Evolutionary conservation across 495 filamentous ascomycete genomes (phyloP).

Genomic region (Evernia prunastri): DNA sequence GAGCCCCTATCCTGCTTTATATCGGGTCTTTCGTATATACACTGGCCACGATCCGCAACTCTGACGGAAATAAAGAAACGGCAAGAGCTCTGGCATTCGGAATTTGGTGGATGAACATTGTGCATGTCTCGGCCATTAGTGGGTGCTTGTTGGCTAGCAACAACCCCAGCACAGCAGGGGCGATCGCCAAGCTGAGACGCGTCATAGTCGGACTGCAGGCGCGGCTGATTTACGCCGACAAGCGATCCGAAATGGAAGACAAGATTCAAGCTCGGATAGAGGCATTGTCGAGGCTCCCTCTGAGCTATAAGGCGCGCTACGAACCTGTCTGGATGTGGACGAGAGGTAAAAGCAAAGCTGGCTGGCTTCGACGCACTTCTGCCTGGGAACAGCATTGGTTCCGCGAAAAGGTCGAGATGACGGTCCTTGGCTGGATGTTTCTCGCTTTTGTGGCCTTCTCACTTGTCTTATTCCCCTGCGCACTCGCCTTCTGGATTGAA

Average conservation of each 20-base stretch:
- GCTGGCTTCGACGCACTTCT: slow-evolving; percentile 17
- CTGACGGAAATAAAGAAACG: slow-evolving; percentile 38
- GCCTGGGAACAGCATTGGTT: slow-evolving; percentile 23
- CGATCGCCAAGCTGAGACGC: slow-evolving; percentile 11
- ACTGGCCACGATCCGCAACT: slow-evolving; percentile 33
- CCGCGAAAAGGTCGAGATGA: slow-evolving; percentile 19
- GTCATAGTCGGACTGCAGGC: neutral
- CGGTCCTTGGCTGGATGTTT: slow-evolving; percentile 28
- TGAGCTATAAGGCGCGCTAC: slow-evolving; percentile 25
- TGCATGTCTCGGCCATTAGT: slow-evolving; percentile 20
- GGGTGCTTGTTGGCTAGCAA: slow-evolving; percentile 28
- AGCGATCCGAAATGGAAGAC: slow-evolving; percentile 14
- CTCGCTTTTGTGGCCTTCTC: slow-evolving; percentile 30
- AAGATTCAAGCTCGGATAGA: slow-evolving; percentile 18
- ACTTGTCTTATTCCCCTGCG: slow-evolving; percentile 32
- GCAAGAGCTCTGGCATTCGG: slow-evolving; percentile 43
- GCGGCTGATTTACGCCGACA: neutral
- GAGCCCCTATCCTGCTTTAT: slow-evolving; percentile 44
- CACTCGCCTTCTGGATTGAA: slow-evolving; percentile 37
- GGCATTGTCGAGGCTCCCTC: slow-evolving; percentile 17
- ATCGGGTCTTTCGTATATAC: slow-evolving; percentile 39
- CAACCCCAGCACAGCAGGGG: slow-evolving; percentile 23
- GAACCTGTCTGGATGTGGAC: slow-evolving; percentile 31
- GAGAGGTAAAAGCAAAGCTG: slow-evolving; percentile 27
- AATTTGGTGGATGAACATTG: slow-evolving; percentile 35